Base-by-base conservation (phyloP, 352 stramenopile genomes). In the Blastocystis sp. region DNA sequence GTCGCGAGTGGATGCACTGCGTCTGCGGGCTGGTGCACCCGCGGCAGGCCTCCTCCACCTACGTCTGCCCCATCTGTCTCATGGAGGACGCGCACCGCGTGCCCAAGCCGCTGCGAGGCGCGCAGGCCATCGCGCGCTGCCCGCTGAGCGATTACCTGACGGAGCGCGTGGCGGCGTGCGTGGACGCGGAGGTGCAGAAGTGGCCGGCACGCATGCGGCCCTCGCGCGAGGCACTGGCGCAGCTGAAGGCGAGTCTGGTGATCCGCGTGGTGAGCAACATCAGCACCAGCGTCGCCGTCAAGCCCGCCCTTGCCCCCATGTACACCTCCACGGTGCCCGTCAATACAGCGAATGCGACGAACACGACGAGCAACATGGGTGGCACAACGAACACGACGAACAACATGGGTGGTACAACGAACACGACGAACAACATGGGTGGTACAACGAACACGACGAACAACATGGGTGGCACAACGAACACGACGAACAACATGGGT, bases 21-120 rank as follows among this genome's bases (percentile, higher is more conserved):
- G 42, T 71, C n/a, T 84, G 74, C 59, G 74, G 74, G 14, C 38
- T 84, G 4, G 74, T 84, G 19, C 74, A 84, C 64, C 74, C 74
- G 6, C 74, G 74, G n/a, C 28, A 84, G 19, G 62, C 54, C 38
- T 57, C 74, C n/a, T 57, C 19, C 43, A 57, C 17, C 28, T 84
- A 84, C 48, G 62, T 84, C 19, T 84, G 74, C 24, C 74, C 74
- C n/a, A 10, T 84, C 3, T 84, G 74, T 70, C 59, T 84, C 6
- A n/a, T 19, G 40, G 62, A 84, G 19, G 62, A 71, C 43, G n/a
- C 74, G 24, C 24, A 71, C 6, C 43, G 74, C 2, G 21, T 59
- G 17, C 59, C 62, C 6, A 48, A 70, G 1, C 42, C 74, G 10
- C 10, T 68, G 45, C 59, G 64, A 19, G 74, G 74, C 3, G 28